phyloP scores from a whole-genome alignment of 1,284 basidiomycete genomes.

The Taiwanofungus camphoratus region DNA sequence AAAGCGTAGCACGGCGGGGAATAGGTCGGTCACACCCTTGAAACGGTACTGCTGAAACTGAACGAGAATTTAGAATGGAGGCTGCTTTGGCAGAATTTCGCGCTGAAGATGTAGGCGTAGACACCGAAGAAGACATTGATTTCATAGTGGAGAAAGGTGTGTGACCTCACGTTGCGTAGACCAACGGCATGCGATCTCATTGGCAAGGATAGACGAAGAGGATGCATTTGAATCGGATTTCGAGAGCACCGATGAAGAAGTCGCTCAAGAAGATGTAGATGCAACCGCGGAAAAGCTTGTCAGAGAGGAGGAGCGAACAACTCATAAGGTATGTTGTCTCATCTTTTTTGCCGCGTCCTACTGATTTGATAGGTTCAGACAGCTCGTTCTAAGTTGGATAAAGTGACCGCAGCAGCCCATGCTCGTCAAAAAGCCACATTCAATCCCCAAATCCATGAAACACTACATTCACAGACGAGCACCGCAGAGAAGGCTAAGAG shows the following conservation, averaged over 20 bases:
- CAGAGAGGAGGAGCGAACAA: slow-evolving; percentile 55
- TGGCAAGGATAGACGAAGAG: slow-evolving; percentile 53
- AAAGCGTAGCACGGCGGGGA: slow-evolving; percentile 68
- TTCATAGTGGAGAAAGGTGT: slow-evolving; percentile 58
- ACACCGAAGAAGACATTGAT: slow-evolving; percentile 67
- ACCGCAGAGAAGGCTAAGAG: slow-evolving; percentile 36
- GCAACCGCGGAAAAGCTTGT: slow-evolving; percentile 47
- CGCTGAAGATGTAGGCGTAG: slow-evolving; percentile 47
- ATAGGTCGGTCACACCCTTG: slow-evolving; percentile 39
- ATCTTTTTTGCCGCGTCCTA: not conserved
- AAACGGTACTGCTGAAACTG: slow-evolving; percentile 3
- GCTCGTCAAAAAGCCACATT: slow-evolving; percentile 60
- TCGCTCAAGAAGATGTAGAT: slow-evolving; percentile 43
- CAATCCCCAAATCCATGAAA: slow-evolving; percentile 36
- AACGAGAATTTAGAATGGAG: slow-evolving; percentile 67
- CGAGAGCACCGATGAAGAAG: slow-evolving; percentile 75
- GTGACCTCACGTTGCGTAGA: not conserved
- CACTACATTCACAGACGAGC: slow-evolving; percentile 24
- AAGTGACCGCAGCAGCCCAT: slow-evolving; percentile 58
- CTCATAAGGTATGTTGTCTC: slow-evolving; percentile 41
- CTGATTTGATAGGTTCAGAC: slow-evolving; percentile 33
- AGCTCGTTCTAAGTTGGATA: slow-evolving; percentile 49
- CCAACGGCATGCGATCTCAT: not conserved
- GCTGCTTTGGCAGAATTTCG: slow-evolving; percentile 67
- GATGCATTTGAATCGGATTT: slow-evolving; percentile 79